Evolutionary conservation across 495 filamentous ascomycete genomes (phyloP).

Genomic region (Astrocystis sublimbata): DNA sequence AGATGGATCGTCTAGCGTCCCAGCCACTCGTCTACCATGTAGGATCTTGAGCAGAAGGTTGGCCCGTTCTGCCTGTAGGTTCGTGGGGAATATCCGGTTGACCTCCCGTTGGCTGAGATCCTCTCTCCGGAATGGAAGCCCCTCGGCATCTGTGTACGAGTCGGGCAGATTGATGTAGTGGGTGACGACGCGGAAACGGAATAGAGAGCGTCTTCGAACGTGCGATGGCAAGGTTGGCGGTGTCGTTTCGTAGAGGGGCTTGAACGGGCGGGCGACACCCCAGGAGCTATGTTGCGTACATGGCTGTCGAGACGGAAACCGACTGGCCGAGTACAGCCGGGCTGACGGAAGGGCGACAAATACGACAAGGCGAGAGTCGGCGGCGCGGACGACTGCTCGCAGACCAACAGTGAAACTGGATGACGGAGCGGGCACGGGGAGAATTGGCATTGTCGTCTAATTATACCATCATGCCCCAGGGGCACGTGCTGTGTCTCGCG

Average conservation of each 20-base stretch:
- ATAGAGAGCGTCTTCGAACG: slow-evolving; percentile 31
- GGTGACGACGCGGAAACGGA: slow-evolving; percentile 33
- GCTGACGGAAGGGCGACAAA: slow-evolving; percentile 10
- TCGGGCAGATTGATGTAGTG: slow-evolving; percentile 49
- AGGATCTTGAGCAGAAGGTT: slow-evolving; percentile 68
- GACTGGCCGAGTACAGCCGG: slow-evolving; percentile 25
- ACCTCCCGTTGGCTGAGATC: slow-evolving; percentile 58
- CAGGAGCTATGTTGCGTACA: slow-evolving; percentile 25
- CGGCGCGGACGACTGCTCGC: slow-evolving; percentile 28
- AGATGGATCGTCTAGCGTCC: slow-evolving; percentile 64
- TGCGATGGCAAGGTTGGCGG: slow-evolving; percentile 22
- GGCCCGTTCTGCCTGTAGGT: slow-evolving; percentile 51
- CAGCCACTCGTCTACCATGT: slow-evolving; percentile 72
- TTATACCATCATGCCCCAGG: slow-evolving; percentile 31
- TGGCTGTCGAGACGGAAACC: slow-evolving; percentile 12
- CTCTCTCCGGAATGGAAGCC: slow-evolving; percentile 47
- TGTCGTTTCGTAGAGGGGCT: not conserved
- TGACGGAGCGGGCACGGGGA: slow-evolving; percentile 23
- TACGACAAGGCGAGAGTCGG: slow-evolving; percentile 18
- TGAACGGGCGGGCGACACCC: slow-evolving; percentile 15
- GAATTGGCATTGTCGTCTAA: slow-evolving; percentile 29
- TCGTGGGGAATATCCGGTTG: slow-evolving; percentile 61
- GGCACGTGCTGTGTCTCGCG: slow-evolving; percentile 6
- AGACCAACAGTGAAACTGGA: slow-evolving; percentile 33
- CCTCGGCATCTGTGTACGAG: slow-evolving; percentile 46